Base-by-base conservation (phyloP, 768 basidiomycete genomes). In the Asterophora parasitica region DNA sequence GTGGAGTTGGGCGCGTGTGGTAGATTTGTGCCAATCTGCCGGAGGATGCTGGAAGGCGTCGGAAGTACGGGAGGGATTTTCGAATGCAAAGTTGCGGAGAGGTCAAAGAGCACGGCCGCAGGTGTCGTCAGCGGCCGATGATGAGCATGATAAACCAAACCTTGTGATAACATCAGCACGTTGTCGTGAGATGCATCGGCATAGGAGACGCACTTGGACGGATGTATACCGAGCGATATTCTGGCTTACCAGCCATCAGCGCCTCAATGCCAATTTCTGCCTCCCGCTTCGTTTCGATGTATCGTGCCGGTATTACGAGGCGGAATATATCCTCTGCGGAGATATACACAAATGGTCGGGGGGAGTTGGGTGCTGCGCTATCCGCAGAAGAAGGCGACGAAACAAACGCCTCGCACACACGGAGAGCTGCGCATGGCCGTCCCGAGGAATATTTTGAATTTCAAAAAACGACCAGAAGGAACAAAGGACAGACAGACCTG, bases 61-160 rank as follows among this genome's bases (percentile, higher is more conserved):
- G 85, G 85, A 35, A 85, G 38, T 41, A 69, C 65, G 51, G 59
- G 62, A 48, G 88, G 80, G 34, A 78, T 60, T 46, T 75, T 79
- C 13, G 74, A 68, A 60, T 92, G 90, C 19, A 92, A 46, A 6
- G 76, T 73, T 8, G 91, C 79, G 17, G 92, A 88, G 7, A 94
- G 67, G 61, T 92, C 90, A 34, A 96, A 75, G 46, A 92, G 61
- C 6, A 85, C 84, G 1, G 95, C 93, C 44, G 88, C 75, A 42
- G 91, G 86, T 34, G 91, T 86, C 8, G 87, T 86, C 40, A 94
- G 60, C n/a, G 96, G 96, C 35, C 93, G 83, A 55, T 85, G 74
- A 65, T 96, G 92, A 7, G 95, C 88, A 62, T 98, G 95, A 68
- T 98, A 98, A 57, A 99, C 92, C 44, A 99, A 73, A 54, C 94